phyloP scores from a whole-genome alignment of 768 basidiomycete species.

The Trametes sanguinea region DNA sequence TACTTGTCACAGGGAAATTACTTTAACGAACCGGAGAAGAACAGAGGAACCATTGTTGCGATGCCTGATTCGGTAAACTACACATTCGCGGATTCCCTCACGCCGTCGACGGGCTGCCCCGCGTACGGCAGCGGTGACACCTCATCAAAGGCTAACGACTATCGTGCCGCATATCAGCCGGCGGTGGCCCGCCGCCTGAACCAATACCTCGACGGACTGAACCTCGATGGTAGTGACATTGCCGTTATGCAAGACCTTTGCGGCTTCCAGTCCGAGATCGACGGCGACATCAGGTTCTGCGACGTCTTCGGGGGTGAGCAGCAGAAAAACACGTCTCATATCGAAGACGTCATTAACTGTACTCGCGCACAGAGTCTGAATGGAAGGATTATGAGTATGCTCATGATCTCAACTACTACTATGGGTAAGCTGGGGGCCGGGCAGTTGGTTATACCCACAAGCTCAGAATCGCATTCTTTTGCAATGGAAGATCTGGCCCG shows the following conservation, averaged over 20 bases:
- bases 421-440: slow-evolving; percentile 35
- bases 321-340: background rate
- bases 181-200: slow-evolving; percentile 41
- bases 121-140: slow-evolving; percentile 37
- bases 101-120: slow-evolving; percentile 43
- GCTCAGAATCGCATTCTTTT: background rate
- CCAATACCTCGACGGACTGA: slow-evolving; percentile 38
- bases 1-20: slow-evolving; percentile 48
- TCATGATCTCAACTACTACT: slow-evolving; percentile 48
- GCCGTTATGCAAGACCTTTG: slow-evolving; percentile 48
- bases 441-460: background rate
- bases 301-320: slow-evolving; percentile 39
- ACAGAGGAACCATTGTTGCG: slow-evolving; percentile 39
- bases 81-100: slow-evolving; percentile 46
- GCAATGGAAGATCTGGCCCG: slow-evolving; percentile 40
- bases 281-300: slow-evolving; percentile 44
- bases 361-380: slow-evolving; percentile 34
- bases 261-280: slow-evolving; percentile 41
- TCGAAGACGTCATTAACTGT: background rate
- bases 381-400: slow-evolving; percentile 50
- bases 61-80: slow-evolving; percentile 45
- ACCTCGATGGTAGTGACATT: slow-evolving; percentile 37
- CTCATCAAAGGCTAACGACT: slow-evolving; percentile 30
- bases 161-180: slow-evolving; percentile 37
- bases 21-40: slow-evolving; percentile 30